Evolutionary conservation across 305 asterid species (phyloP).

Genomic region (Andrographis paniculata): DNA sequence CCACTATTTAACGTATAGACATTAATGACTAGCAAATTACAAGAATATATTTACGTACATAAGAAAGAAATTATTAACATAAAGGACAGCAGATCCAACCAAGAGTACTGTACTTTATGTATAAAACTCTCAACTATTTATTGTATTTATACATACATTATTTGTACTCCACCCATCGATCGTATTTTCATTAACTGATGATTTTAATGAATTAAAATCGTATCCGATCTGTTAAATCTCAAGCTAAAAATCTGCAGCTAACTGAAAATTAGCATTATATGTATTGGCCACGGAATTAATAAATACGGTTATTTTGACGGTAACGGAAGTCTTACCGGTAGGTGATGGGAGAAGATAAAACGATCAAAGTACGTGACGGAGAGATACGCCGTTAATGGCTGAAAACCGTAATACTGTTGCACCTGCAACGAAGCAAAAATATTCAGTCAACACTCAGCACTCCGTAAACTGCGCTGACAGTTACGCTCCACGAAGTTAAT

Average conservation of each 20-base stretch:
- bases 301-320: slow-evolving; percentile 17
- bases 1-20: slow-evolving; percentile 12
- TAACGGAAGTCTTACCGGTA: slow-evolving; percentile 56
- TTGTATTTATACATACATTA: too few relatives aligned
- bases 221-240: too few relatives aligned
- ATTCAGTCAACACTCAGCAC: slow-evolving; percentile 28
- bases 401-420: slow-evolving; percentile 64
- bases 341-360: slow-evolving; percentile 54
- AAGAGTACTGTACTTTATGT: too few relatives aligned
- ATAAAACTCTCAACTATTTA: too few relatives aligned
- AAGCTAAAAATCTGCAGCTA: too few relatives aligned
- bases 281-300: background rate
- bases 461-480: slow-evolving; percentile 18
- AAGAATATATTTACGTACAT: slow-evolving; percentile 6
- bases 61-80: too few relatives aligned
- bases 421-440: slow-evolving; percentile 41
- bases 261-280: background rate
- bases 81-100: slow-evolving; percentile 10
- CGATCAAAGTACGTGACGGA: slow-evolving; percentile 82
- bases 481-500: slow-evolving; percentile 15
- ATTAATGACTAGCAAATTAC: slow-evolving; percentile 22
- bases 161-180: slow-evolving; percentile 6
- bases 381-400: slow-evolving; percentile 80
- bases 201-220: too few relatives aligned
- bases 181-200: slow-evolving; percentile 5